Evolutionary conservation across 306 rosid genomes (phyloP).

Genomic region (Begonia loranthoides): DNA sequence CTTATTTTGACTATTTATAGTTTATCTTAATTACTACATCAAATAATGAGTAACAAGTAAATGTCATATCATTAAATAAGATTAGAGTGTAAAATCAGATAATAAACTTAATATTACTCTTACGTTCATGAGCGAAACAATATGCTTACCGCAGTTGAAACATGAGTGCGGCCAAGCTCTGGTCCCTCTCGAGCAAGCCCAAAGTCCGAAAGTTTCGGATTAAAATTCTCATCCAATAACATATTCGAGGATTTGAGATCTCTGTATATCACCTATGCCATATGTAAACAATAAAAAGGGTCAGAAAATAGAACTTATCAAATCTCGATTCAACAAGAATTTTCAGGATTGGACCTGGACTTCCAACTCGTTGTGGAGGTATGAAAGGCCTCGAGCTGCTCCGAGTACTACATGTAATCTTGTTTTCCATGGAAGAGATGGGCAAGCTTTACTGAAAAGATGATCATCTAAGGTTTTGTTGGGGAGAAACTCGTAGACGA

Average conservation of each 20-base stretch:
- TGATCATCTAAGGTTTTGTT: slow-evolving; percentile 66
- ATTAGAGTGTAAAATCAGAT: no score
- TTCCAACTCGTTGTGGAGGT: slow-evolving; percentile 73
- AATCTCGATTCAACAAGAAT: background rate
- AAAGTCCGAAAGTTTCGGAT: slow-evolving; percentile 74
- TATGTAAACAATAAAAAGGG: slow-evolving; percentile 2
- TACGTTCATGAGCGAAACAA: background rate
- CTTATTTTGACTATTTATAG: no score
- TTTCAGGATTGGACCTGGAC: slow-evolving; percentile 38
- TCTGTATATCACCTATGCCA: slow-evolving; percentile 53
- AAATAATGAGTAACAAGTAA: no score
- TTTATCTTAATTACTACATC: no score
- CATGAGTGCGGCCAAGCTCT: slow-evolving; percentile 54
- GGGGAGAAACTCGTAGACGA: slow-evolving; percentile 63
- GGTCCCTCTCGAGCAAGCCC: slow-evolving; percentile 95
- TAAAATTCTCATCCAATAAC: slow-evolving; percentile 52
- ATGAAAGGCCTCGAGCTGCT: slow-evolving; percentile 68
- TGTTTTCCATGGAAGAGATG: slow-evolving; percentile 50
- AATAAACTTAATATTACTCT: slow-evolving; percentile 16
- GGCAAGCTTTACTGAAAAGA: slow-evolving; percentile 43
- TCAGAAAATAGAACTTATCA: background rate
- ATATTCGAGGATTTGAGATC: slow-evolving; percentile 71
- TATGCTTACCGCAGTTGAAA: slow-evolving; percentile 76
- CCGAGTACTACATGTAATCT: slow-evolving; percentile 56
- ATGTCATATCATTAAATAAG: no score